phyloP scores from a whole-genome alignment of 257 asterid species.

The Voacanga thouarsii region DNA sequence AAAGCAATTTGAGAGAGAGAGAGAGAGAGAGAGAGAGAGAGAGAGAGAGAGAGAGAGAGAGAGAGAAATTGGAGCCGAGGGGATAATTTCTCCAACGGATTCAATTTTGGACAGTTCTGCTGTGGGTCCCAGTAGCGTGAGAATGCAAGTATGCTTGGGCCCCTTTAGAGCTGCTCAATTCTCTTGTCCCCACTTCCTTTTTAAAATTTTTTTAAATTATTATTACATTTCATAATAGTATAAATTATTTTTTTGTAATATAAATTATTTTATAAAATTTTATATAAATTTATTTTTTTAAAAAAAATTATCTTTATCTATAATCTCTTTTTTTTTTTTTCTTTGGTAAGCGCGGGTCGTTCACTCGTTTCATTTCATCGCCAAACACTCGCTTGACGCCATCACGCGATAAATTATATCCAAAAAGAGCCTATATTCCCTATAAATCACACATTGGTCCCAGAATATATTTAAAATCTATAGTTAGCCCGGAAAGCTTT shows the following conservation, averaged over 20 bases:
- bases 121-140: constrained; percentile 60
- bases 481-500: too few species aligned
- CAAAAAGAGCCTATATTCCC: neutral
- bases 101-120: constrained; percentile 10
- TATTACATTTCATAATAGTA: too few species aligned
- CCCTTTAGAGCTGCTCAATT: constrained; percentile 1
- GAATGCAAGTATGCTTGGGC: constrained; percentile 25
- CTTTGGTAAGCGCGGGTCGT: neutral
- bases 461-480: too few species aligned
- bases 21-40: constrained; percentile 4
- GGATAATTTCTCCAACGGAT: constrained; percentile 5
- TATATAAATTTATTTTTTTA: too few species aligned
- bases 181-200: neutral
- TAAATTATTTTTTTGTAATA: too few species aligned
- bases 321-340: too few species aligned
- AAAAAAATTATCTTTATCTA: too few species aligned
- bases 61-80: neutral
- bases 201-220: too few species aligned
- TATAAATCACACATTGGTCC: neutral
- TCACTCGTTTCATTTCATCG: neutral
- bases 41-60: neutral
- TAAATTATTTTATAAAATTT: too few species aligned
- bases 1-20: neutral
- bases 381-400: neutral
- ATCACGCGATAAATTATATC: neutral